Evolutionary conservation across 169 alveolate species (phyloP), one percentile per base, ranked within the genome.

Genomic region (Plasmodium relictum): DNA sequence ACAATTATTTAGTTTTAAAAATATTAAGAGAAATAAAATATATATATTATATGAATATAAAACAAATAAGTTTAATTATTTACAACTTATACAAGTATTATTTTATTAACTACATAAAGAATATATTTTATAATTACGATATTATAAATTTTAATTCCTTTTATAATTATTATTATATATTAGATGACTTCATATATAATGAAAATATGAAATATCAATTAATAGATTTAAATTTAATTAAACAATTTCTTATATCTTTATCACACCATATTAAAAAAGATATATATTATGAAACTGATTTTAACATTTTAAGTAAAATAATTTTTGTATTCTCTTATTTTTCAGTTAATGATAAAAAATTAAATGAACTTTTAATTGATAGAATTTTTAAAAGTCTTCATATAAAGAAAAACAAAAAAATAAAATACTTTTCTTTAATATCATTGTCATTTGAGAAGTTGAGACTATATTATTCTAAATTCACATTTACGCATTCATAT

Each of bases 401-500:
- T n/a, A 66, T 80, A 24, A 80, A 80, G 16, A 65, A 18, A 52
- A 54, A 80, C 50, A 22, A 80, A 66, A 80, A 69, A 50, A 80
- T 80, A 16, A 54, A 80, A 66, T 66, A 80, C 18, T 66, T 80
- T 66, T 80, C 90, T 31, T 61, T 80, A 65, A 44, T 70, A 52
- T 56, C 90, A 0, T 39, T 80, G 6, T 54, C 90, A 41, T 68
- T 80, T 58, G 73, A 66, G 65, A 80, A 80, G 20, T 52, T 68
- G 10, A 66, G 66, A 12, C 37, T 80, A 61, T 80, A 66, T 41
- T 52, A 59, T 26, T 59, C 78, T 9, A 65, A 80, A 66, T 31
- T 80, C 8, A 20, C 63, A 26, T 56, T 39, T 18, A n/a, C 61
- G 16, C 74, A 80, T 59, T 80, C 90, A 14, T 50, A 58, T 45